Evolutionary conservation across 495 filamentous ascomycete genomes (phyloP).

Genomic region (Talaromyces proteolyticus): DNA sequence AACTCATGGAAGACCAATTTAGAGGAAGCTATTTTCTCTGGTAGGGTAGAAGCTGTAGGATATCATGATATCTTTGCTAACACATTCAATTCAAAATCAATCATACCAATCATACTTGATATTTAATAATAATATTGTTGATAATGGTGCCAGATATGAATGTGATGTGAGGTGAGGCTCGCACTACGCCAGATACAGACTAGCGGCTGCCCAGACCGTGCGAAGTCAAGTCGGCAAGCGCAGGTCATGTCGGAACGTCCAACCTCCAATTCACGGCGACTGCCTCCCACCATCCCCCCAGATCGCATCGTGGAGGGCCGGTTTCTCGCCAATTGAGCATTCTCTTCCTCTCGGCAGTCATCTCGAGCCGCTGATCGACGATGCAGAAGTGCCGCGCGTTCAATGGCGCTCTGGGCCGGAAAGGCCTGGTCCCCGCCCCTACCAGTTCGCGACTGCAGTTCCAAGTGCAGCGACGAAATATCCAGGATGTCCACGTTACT

Average conservation of each 20-base stretch:
- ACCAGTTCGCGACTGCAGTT: conserved; percentile 24
- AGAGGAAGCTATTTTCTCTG: too few species aligned
- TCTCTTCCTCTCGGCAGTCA: background rate
- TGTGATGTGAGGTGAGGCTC: too few species aligned
- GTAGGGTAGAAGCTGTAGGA: too few species aligned
- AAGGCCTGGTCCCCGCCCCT: conserved; percentile 34
- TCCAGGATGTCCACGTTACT: conserved; percentile 79
- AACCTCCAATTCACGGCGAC: background rate
- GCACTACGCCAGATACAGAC: background rate
- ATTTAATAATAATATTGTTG: too few species aligned
- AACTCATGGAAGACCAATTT: too few species aligned
- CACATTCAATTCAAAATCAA: too few species aligned
- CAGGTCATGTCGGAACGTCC: background rate
- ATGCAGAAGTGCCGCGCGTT: conserved; percentile 48
- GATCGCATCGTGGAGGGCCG: conserved; percentile 4
- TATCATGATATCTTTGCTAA: too few species aligned
- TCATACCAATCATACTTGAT: too few species aligned
- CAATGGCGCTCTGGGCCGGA: conserved; percentile 38
- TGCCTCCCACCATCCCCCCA: conserved; percentile 3
- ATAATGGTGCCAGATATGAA: too few species aligned
- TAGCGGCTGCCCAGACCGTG: background rate
- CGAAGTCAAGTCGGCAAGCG: background rate
- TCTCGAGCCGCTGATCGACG: conserved; percentile 24
- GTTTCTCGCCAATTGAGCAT: conserved; percentile 4
- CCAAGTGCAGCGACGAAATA: conserved; percentile 43